Conservation (phyloP, 352 stramenopile species). For the Pythium biforme region DNA sequence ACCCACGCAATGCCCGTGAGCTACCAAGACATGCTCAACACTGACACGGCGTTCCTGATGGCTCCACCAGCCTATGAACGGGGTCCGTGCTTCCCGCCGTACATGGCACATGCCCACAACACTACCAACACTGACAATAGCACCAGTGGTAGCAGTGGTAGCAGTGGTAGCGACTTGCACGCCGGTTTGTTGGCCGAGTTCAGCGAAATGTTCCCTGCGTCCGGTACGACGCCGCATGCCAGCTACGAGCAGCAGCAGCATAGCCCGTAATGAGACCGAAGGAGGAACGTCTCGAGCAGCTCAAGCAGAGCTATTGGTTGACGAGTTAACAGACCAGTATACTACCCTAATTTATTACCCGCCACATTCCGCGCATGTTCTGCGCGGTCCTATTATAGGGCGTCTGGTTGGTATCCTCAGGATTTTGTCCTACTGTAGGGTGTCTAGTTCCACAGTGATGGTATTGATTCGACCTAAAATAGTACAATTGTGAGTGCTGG, state of each 20-base stretch:
- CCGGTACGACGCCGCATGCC: neutral
- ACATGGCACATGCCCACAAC: too few species aligned
- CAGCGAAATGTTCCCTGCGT: slow-evolving; percentile 2
- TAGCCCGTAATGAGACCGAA: too few species aligned
- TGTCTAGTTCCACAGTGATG: too few species aligned
- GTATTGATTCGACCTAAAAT: neutral
- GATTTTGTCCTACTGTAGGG: neutral
- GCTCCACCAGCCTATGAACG: neutral
- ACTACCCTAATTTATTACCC: too few species aligned
- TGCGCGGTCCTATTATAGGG: neutral
- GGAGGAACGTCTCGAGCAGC: too few species aligned
- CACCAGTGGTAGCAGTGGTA: too few species aligned
- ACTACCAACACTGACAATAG: too few species aligned
- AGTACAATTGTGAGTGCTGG: slow-evolving; percentile 25
- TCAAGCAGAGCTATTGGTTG: too few species aligned
- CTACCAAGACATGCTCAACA: neutral
- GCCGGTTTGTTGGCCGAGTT: neutral
- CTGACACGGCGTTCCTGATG: neutral
- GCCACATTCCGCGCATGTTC: neutral
- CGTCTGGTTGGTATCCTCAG: too few species aligned
- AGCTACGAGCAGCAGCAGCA: too few species aligned
- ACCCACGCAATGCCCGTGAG: neutral
- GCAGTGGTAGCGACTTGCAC: neutral
- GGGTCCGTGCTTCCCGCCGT: too few species aligned
- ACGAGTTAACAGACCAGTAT: too few species aligned